Evolutionary conservation across 805 yeast species (phyloP).

Genomic region (Priceomyces haplophilus): DNA sequence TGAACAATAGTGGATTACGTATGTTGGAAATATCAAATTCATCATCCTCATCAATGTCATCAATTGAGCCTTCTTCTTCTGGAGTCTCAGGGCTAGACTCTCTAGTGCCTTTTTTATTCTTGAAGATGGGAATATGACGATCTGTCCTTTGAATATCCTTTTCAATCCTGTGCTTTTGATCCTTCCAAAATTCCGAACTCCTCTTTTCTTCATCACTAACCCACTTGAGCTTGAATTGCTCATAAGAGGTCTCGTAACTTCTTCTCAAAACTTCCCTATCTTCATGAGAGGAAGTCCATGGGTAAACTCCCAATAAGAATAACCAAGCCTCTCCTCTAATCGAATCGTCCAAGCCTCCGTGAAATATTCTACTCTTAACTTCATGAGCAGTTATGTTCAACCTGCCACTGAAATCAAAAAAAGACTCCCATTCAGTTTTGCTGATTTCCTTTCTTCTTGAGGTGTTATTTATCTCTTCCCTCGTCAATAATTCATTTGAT

Average conservation of each 20-base stretch:
- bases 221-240: slow-evolving; percentile 71
- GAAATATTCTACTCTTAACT: slow-evolving; percentile 79
- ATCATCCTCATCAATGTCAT: slow-evolving; percentile 32
- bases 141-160: slow-evolving; percentile 94
- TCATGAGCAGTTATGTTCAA: slow-evolving; percentile 71
- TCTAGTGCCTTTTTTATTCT: slow-evolving; percentile 30
- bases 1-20: slow-evolving; percentile 69
- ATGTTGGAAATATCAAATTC: slow-evolving; percentile 63
- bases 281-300: slow-evolving; percentile 77
- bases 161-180: slow-evolving; percentile 85
- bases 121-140: slow-evolving; percentile 66
- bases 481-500: slow-evolving; percentile 51
- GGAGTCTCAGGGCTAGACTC: slow-evolving; percentile 35
- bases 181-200: slow-evolving; percentile 69
- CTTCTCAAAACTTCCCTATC: slow-evolving; percentile 62
- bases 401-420: slow-evolving; percentile 78
- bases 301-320: slow-evolving; percentile 75
- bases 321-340: slow-evolving; percentile 81
- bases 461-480: slow-evolving; percentile 56
- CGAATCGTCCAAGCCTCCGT: slow-evolving; percentile 70
- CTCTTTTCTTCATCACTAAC: slow-evolving; percentile 49
- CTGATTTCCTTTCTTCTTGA: slow-evolving; percentile 69
- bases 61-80: slow-evolving; percentile 19
- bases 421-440: slow-evolving; percentile 75
- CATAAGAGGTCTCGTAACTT: slow-evolving; percentile 59